phyloP scores from a whole-genome alignment of 1,139 yeast genomes.

The Diutina catenulata region DNA sequence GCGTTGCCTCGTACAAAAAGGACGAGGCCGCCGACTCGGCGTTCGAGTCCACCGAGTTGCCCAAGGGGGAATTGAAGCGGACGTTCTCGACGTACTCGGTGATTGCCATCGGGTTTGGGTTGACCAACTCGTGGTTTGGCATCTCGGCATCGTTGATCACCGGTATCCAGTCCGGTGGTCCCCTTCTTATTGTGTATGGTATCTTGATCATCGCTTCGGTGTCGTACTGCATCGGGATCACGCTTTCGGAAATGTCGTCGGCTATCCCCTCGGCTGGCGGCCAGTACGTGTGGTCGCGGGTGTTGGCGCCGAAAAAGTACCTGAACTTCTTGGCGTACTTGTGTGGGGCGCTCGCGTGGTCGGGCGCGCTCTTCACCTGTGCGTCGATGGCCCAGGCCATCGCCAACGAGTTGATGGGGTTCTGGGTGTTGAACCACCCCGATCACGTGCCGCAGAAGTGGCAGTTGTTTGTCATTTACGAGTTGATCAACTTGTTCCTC shows the following conservation, averaged over 20 bases:
- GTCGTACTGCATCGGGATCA: slow-evolving; percentile 38
- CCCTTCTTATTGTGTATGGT: slow-evolving; percentile 56
- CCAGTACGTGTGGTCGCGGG: slow-evolving; percentile 49
- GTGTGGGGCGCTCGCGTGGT: slow-evolving; percentile 48
- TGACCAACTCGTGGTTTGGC: slow-evolving; percentile 65
- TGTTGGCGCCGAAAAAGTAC: slow-evolving; percentile 37
- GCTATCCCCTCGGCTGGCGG: slow-evolving; percentile 55
- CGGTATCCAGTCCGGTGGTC: slow-evolving; percentile 58
- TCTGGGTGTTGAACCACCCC: slow-evolving; percentile 37
- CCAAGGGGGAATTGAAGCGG: slow-evolving; percentile 25
- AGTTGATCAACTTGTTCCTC: slow-evolving; percentile 26
- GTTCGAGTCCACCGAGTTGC: background rate
- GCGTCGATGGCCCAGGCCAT: slow-evolving; percentile 43
- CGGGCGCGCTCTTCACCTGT: slow-evolving; percentile 44
- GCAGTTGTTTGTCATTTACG: slow-evolving; percentile 39
- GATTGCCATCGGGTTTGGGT: slow-evolving; percentile 55
- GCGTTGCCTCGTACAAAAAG: background rate
- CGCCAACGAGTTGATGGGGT: slow-evolving; percentile 37
- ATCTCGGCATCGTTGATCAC: slow-evolving; percentile 53
- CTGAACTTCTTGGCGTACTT: slow-evolving; percentile 38
- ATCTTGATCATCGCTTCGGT: slow-evolving; percentile 48
- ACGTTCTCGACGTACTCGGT: slow-evolving; percentile 43
- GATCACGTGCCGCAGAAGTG: slow-evolving; percentile 32
- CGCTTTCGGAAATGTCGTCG: slow-evolving; percentile 40
- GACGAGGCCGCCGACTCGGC: background rate